Conservation (phyloP, 208 protist species). For the Phytomonas sp. region DNA sequence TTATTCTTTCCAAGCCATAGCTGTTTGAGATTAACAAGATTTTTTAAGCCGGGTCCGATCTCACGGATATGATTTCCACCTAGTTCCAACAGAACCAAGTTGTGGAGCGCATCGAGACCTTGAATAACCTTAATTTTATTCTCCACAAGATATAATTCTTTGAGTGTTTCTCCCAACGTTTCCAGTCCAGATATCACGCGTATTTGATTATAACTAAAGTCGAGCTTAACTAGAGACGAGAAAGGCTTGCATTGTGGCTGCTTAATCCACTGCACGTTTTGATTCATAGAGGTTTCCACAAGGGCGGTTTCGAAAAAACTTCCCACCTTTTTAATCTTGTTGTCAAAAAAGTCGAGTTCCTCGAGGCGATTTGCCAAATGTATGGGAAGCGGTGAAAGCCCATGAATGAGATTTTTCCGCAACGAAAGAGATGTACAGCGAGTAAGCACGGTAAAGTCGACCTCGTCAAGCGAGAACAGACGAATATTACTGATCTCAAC, state of each 20-base stretch:
- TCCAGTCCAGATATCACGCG: conserved; percentile 64
- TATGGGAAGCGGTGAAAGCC: conserved; percentile 61
- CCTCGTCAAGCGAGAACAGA: conserved; percentile 77
- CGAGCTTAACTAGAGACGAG: conserved; percentile 55
- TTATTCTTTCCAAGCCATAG: conserved; percentile 92
- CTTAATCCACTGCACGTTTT: not conserved
- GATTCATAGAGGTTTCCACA: conserved; percentile 5
- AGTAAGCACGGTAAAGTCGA: conserved; percentile 55
- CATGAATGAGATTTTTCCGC: conserved; percentile 88
- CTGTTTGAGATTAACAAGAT: conserved; percentile 55
- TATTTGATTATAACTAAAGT: conserved; percentile 90
- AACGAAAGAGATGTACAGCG: conserved; percentile 62
- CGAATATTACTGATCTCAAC: conserved; percentile 83
- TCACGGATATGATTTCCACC: conserved; percentile 83
- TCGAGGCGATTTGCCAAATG: conserved; percentile 45
- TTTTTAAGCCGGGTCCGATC: conserved; percentile 59
- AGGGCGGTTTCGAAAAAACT: conserved; percentile 57
- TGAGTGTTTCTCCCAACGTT: conserved; percentile 53
- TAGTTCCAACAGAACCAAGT: conserved; percentile 82
- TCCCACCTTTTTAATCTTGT: conserved; percentile 78
- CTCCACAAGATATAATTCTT: conserved; percentile 85
- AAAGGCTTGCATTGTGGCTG: conserved; percentile 25
- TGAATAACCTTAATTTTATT: conserved; percentile 89
- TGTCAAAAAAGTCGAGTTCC: conserved; percentile 89
- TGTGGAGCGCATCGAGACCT: conserved; percentile 66